Base-by-base conservation (phyloP, 2,329 filamentous ascomycete genomes). In the Diaporthe batatas region DNA sequence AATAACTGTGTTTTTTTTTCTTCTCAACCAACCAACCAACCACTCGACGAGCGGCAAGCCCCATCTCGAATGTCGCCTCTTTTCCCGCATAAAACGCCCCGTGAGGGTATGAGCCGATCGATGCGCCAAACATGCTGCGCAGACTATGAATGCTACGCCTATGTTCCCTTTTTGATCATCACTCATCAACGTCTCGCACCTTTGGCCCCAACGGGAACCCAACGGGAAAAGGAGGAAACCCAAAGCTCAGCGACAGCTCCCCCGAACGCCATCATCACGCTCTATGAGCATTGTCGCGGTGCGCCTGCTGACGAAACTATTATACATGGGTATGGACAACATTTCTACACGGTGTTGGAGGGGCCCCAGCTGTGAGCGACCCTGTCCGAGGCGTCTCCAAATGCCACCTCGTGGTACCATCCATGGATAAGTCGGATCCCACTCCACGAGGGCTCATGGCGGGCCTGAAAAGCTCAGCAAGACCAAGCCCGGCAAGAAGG, bases 261-360 rank as follows among this genome's bases (percentile, higher is more conserved):
- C 32, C 12, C 62, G 21, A 36, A 51, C 62, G 62, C 47, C 44
- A 51, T 65, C 62, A 32, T 11, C 29, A 49, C 14, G 42, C 29
- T 51, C 44, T 39, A 44, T 51, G 42, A 51, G 62, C 29, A 29
- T 65, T 51, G 62, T 29, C 32, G 18, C 32, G 62, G 29, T 25
- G 62, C 32, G 62, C 44, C 29, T n/a, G 62, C 62, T 21, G 44
- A 51, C 44, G 62, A 51, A 44, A 65, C 1, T 65, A 65, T 65
- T 65, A 65, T 65, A 65, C 67, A 69, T 29, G 67, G 42, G 29
- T 58, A 69, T 69, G 62, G 62, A 65, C 62, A 62, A 12, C 51
- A 44, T 65, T 65, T 65, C 32, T 65, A 65, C 62, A 65, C 44
- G 29, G 29, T 12, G 10, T 51, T 51, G 44, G 44, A 51, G 44